These are phyloP conservation scores for Bolboschoenus planiculmis DNA, from an alignment of 176 grass and related monocot species.

Conservation along the genomic window DNA sequence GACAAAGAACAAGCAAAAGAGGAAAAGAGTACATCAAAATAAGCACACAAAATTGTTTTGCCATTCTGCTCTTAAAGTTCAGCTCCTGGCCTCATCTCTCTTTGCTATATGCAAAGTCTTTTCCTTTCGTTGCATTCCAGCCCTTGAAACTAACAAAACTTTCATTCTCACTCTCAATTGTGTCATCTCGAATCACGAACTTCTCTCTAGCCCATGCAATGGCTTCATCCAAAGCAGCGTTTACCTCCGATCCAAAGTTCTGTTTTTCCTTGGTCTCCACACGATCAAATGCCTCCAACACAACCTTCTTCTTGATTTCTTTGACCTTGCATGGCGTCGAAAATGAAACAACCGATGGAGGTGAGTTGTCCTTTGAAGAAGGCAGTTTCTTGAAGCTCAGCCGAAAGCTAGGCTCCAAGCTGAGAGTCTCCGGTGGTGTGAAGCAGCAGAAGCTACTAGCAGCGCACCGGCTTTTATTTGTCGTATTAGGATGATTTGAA, in stretches of 20 bases:
- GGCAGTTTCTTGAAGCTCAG: slow-evolving; percentile 23
- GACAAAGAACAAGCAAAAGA: background rate
- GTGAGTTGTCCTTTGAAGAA: slow-evolving; percentile 35
- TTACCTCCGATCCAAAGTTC: slow-evolving; percentile 45
- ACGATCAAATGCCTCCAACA: slow-evolving; percentile 22
- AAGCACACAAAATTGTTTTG: background rate
- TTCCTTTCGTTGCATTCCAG: slow-evolving; percentile 17
- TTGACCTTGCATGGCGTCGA: slow-evolving; percentile 30
- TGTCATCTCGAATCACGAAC: slow-evolving; percentile 42
- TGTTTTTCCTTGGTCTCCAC: slow-evolving; percentile 22
- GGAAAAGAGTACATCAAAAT: background rate
- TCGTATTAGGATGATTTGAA: background rate
- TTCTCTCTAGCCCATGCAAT: slow-evolving; percentile 90
- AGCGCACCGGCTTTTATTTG: slow-evolving; percentile 9
- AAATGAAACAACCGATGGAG: slow-evolving; percentile 49
- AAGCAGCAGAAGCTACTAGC: slow-evolving; percentile 59
- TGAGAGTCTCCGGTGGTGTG: slow-evolving; percentile 46
- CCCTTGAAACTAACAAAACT: slow-evolving; percentile 17
- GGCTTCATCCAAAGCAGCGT: slow-evolving; percentile 51
- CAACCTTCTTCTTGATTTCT: slow-evolving; percentile 34
- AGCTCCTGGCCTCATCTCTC: background rate
- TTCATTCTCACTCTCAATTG: background rate
- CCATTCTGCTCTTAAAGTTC: background rate
- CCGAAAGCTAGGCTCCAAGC: slow-evolving; percentile 61
- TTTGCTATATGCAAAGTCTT: background rate